phyloP scores from a whole-genome alignment of 306 rosid species.

The Dalbergia oliveri region DNA sequence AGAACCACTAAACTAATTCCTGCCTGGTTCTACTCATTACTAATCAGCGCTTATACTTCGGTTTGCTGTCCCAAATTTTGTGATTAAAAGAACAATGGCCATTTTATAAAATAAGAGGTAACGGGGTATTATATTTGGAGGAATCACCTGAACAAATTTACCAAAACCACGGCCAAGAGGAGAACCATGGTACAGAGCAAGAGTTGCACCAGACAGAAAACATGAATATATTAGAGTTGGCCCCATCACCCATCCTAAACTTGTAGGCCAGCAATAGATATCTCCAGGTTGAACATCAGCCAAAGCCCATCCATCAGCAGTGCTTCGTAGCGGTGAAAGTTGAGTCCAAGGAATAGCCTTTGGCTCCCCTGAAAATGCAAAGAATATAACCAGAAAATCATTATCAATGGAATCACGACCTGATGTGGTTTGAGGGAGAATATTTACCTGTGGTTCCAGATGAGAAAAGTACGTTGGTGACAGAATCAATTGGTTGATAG shows the following conservation, averaged over 20 bases:
- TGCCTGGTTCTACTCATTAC: slow-evolving; percentile 7
- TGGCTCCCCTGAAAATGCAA: slow-evolving; percentile 75
- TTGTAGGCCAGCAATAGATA: slow-evolving; percentile 88
- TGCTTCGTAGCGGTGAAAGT: slow-evolving; percentile 77
- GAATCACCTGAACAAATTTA: slow-evolving; percentile 87
- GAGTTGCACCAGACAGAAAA: slow-evolving; percentile 80
- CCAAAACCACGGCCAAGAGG: slow-evolving; percentile 89
- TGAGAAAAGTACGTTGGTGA: slow-evolving; percentile 89
- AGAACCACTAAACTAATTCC: background rate
- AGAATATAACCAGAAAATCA: slow-evolving; percentile 38
- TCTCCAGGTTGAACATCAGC: slow-evolving; percentile 71
- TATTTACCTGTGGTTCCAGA: slow-evolving; percentile 94
- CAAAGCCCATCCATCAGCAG: slow-evolving; percentile 84
- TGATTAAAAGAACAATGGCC: background rate
- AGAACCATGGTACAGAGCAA: slow-evolving; percentile 97
- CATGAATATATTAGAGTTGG: slow-evolving; percentile 72
- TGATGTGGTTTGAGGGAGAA: slow-evolving; percentile 22
- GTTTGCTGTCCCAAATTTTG: slow-evolving; percentile 10
- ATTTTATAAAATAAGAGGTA: slow-evolving; percentile 2
- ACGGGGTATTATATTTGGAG: slow-evolving; percentile 28
- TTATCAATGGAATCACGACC: background rate
- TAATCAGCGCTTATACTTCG: background rate
- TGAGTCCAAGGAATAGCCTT: slow-evolving; percentile 99
- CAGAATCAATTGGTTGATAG: slow-evolving; percentile 68
- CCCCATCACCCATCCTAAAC: slow-evolving; percentile 97